phyloP scores from a whole-genome alignment of 768 basidiomycete genomes.

The Boletus rubescentipes region DNA sequence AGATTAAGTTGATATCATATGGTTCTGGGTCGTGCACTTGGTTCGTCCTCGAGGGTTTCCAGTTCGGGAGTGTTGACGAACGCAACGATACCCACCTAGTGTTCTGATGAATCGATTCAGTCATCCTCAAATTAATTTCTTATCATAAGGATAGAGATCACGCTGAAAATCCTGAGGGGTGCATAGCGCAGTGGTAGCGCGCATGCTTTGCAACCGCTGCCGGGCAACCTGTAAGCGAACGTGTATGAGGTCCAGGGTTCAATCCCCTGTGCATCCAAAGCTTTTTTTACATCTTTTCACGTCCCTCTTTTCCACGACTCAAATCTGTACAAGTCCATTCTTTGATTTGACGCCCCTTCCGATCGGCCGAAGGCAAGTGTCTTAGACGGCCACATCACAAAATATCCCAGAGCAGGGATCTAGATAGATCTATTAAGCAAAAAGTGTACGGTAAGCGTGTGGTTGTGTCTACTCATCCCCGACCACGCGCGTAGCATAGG shows the following conservation, averaged over 20 bases:
- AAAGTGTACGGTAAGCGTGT: constrained; percentile 7
- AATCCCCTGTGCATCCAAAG: constrained; percentile 42
- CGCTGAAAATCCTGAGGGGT: no score
- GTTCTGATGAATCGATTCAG: no score
- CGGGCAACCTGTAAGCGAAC: constrained; percentile 3
- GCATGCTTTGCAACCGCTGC: constrained; percentile 38
- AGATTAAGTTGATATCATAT: constrained; percentile 28
- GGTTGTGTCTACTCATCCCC: not conserved
- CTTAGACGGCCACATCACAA: no score
- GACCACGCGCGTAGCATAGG: not conserved
- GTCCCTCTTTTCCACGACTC: no score
- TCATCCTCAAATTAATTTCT: no score
- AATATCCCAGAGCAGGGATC: not conserved
- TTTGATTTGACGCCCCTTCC: no score
- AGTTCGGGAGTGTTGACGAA: constrained; percentile 21
- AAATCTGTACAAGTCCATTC: no score
- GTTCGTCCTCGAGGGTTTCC: constrained; percentile 9
- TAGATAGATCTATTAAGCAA: constrained; percentile 10
- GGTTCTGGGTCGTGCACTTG: constrained; percentile 29
- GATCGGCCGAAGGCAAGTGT: no score
- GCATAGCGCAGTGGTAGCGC: constrained; percentile 41
- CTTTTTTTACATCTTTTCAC: constrained; percentile 9
- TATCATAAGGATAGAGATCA: no score
- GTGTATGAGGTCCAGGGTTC: constrained; percentile 45
- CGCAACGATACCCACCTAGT: no score